These are phyloP conservation scores for Helotiales sp. DNA, from an alignment of 2,329 filamentous ascomycete species.

Conservation along the genomic window DNA sequence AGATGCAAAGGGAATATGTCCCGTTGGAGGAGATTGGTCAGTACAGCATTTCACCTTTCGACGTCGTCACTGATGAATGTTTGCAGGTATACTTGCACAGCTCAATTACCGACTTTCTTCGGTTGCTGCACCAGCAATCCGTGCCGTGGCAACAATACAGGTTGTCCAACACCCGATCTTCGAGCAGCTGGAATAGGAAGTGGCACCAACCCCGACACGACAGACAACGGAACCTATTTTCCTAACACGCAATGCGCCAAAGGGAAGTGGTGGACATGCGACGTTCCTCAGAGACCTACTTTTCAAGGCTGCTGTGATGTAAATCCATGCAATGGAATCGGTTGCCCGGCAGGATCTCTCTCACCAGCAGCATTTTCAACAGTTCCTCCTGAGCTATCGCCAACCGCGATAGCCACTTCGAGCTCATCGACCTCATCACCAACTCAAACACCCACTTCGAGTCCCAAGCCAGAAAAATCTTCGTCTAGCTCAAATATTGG, in stretches of 20 bases:
- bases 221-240: background rate
- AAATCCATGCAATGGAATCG: background rate
- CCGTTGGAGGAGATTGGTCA: background rate
- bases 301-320: background rate
- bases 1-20: background rate
- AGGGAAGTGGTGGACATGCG: background rate
- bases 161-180: background rate
- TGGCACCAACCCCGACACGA: background rate
- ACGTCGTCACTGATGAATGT: background rate
- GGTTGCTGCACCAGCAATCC: constrained; percentile 3
- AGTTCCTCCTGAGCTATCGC: background rate
- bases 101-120: constrained; percentile 1
- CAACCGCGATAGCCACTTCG: background rate
- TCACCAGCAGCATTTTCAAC: background rate
- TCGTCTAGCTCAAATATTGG: background rate
- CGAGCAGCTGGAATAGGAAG: constrained; percentile 2
- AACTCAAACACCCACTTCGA: background rate
- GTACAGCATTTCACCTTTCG: background rate
- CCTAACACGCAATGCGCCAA: background rate
- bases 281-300: background rate
- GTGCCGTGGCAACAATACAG: background rate
- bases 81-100: constrained; percentile 1
- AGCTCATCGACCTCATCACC: background rate
- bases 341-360: background rate
- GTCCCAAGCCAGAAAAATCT: background rate